These are phyloP conservation scores for Colletotrichum trifolii DNA, from an alignment of 2,329 filamentous ascomycete genomes.

Conservation along the genomic window DNA sequence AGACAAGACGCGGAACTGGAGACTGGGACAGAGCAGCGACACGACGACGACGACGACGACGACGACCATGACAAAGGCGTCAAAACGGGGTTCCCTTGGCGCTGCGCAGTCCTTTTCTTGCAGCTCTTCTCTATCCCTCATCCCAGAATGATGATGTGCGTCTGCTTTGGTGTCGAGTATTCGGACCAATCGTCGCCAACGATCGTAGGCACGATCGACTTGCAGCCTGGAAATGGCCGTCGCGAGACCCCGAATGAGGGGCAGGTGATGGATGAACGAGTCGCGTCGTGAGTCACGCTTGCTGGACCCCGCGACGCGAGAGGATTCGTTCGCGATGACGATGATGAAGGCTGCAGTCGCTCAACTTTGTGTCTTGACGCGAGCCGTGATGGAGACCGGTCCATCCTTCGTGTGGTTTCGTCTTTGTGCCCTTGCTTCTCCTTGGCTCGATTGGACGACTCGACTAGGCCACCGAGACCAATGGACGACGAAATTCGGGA, in stretches of 20 bases:
- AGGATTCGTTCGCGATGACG: slow-evolving; percentile 12
- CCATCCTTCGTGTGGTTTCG: neutral
- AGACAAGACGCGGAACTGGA: neutral
- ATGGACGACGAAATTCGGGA: slow-evolving; percentile 12
- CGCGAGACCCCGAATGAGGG: slow-evolving; percentile 17
- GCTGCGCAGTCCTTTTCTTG: slow-evolving; percentile 33
- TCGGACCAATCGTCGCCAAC: slow-evolving; percentile 15
- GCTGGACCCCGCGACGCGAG: slow-evolving; percentile 25
- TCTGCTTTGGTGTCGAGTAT: slow-evolving; percentile 4
- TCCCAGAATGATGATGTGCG: slow-evolving; percentile 32
- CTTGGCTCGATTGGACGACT: slow-evolving; percentile 15
- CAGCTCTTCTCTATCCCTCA: slow-evolving; percentile 16
- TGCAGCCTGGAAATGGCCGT: slow-evolving; percentile 24
- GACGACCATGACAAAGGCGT: slow-evolving; percentile 1
- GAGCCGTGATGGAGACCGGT: neutral
- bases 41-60: slow-evolving; percentile 1
- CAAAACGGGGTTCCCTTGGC: slow-evolving; percentile 21
- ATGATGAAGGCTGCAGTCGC: slow-evolving; percentile 8
- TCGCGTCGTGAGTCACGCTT: slow-evolving; percentile 33
- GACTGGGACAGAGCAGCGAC: neutral
- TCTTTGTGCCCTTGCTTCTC: slow-evolving; percentile 1
- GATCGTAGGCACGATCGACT: slow-evolving; percentile 19
- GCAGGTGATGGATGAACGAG: slow-evolving; percentile 20
- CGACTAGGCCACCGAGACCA: slow-evolving; percentile 9
- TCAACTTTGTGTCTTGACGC: slow-evolving; percentile 27